These are phyloP conservation scores for Hypomyces perniciosus DNA, from an alignment of 2,329 filamentous ascomycete species.

Conservation along the genomic window DNA sequence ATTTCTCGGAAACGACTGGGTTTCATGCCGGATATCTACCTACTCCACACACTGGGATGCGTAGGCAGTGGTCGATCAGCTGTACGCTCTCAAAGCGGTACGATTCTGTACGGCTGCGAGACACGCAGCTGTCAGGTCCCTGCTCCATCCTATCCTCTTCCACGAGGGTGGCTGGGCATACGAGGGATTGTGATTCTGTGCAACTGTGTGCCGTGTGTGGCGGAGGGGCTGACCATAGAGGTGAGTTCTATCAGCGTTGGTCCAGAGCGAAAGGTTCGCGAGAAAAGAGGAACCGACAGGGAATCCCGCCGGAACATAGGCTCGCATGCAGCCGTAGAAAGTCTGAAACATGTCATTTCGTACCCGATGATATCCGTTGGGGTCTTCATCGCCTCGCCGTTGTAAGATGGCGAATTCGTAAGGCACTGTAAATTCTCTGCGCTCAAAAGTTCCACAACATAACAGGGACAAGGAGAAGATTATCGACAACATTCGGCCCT, in stretches of 20 bases:
- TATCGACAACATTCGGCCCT: slow-evolving; percentile 12
- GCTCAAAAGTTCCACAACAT: slow-evolving; percentile 8
- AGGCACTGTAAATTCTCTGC: background rate
- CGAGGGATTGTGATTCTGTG: background rate
- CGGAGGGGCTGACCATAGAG: background rate
- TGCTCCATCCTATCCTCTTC: slow-evolving; percentile 8
- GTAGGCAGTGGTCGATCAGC: slow-evolving; percentile 6
- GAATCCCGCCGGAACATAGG: background rate
- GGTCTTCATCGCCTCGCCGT: too few relatives aligned
- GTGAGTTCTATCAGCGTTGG: background rate
- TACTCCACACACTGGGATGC: slow-evolving; percentile 6
- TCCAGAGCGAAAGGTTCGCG: background rate
- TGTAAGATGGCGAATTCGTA: background rate
- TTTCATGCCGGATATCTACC: slow-evolving; percentile 8
- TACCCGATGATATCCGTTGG: too few relatives aligned
- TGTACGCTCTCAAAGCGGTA: slow-evolving; percentile 7
- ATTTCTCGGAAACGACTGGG: slow-evolving; percentile 5
- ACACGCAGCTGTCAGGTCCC: slow-evolving; percentile 15
- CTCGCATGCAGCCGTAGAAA: too few relatives aligned
- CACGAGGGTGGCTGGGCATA: slow-evolving; percentile 1
- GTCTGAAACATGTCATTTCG: too few relatives aligned
- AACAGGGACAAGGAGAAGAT: slow-evolving; percentile 1
- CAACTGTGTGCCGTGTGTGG: slow-evolving; percentile 1
- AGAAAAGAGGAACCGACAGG: background rate
- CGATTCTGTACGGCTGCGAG: slow-evolving; percentile 15